phyloP scores from a whole-genome alignment of 1,284 basidiomycete species.

The Moniliella sp. region DNA sequence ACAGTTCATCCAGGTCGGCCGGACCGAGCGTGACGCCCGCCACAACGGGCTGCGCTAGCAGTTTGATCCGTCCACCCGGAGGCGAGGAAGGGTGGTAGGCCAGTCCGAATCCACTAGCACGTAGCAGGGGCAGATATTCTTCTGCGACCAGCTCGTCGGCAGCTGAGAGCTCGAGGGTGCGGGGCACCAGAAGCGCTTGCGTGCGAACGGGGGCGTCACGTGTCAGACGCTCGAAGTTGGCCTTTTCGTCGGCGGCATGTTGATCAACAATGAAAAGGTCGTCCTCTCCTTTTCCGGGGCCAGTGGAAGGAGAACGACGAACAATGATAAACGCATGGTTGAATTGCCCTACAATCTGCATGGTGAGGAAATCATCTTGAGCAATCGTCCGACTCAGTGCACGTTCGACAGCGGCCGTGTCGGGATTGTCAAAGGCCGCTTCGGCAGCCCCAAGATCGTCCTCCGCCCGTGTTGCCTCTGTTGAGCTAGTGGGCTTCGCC shows the following conservation, averaged over 20 bases:
- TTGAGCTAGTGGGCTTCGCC: no score
- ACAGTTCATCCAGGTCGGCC: slow-evolving; percentile 82
- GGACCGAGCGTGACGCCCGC: slow-evolving; percentile 63
- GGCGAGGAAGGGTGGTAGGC: slow-evolving; percentile 40
- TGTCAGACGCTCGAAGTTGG: slow-evolving; percentile 86
- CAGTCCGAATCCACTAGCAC: slow-evolving; percentile 65
- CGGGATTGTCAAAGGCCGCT: slow-evolving; percentile 45
- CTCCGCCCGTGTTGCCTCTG: slow-evolving; percentile 6
- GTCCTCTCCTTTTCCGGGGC: slow-evolving; percentile 8
- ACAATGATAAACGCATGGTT: slow-evolving; percentile 86
- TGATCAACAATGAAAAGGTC: slow-evolving; percentile 65
- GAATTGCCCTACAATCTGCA: slow-evolving; percentile 81
- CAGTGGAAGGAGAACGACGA: slow-evolving; percentile 38
- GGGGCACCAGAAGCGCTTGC: slow-evolving; percentile 62
- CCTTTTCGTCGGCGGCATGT: slow-evolving; percentile 71
- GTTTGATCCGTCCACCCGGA: slow-evolving; percentile 43
- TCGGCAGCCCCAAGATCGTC: slow-evolving; percentile 10
- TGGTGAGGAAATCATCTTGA: slow-evolving; percentile 62
- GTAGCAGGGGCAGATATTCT: slow-evolving; percentile 61
- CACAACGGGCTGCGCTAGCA: slow-evolving; percentile 71
- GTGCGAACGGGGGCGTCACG: slow-evolving; percentile 64
- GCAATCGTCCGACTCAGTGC: slow-evolving; percentile 64
- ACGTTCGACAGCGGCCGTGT: slow-evolving; percentile 46
- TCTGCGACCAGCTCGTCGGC: slow-evolving; percentile 69
- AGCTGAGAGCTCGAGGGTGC: slow-evolving; percentile 58